phyloP scores from a whole-genome alignment of 768 basidiomycete species.

The Gautieria morchelliformis region DNA sequence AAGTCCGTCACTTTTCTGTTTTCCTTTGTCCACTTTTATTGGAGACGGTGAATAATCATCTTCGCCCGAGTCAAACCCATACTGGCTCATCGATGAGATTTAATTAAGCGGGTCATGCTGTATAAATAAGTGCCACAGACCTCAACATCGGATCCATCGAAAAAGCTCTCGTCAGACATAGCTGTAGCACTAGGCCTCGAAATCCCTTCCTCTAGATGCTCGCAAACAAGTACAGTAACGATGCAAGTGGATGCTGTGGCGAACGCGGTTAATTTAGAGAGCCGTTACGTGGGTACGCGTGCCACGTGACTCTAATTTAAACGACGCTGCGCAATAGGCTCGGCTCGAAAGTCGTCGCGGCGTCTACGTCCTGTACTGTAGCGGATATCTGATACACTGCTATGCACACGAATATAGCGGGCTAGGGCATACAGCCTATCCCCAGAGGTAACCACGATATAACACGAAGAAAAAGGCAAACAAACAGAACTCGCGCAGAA shows the following conservation, averaged over 20 bases:
- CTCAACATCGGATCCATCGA: constrained; percentile 5
- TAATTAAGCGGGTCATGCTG: background rate
- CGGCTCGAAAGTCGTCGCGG: too few species aligned
- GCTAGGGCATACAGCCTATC: too few species aligned
- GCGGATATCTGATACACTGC: background rate
- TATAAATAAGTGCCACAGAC: background rate
- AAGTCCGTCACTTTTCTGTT: constrained; percentile 14
- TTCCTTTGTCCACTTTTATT: constrained; percentile 16
- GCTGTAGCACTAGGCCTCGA: background rate
- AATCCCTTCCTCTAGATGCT: background rate
- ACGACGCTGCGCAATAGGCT: too few species aligned
- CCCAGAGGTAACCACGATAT: background rate
- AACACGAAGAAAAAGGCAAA: background rate
- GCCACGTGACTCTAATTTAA: background rate
- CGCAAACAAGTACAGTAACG: too few species aligned
- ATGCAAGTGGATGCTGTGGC: too few species aligned
- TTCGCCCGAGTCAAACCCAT: background rate
- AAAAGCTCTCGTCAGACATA: constrained; percentile 6
- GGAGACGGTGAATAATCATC: constrained; percentile 17
- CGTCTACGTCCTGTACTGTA: too few species aligned
- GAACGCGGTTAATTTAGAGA: too few species aligned
- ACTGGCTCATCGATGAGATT: background rate
- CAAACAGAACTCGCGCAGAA: background rate
- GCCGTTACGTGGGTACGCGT: too few species aligned
- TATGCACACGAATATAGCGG: background rate